Evolutionary conservation across 331 rosid species (phyloP), one percentile per base, ranked within the genome.

Genomic region (Arachis monticola): DNA sequence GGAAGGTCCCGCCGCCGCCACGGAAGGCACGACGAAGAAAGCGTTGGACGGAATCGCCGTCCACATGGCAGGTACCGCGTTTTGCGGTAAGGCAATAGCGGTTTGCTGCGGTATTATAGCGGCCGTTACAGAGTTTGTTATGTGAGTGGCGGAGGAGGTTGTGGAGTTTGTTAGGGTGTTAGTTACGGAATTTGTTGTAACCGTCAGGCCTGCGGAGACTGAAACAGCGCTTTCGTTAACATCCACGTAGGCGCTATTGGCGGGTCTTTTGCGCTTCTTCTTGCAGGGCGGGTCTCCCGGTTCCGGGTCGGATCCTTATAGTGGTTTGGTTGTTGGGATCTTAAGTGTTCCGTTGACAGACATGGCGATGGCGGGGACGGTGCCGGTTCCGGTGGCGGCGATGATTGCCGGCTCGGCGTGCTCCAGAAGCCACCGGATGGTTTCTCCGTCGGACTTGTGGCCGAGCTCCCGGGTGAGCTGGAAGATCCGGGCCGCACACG

Each of bases 21-120:
- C 52, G 9, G 88, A 13, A 9, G 88, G 87, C 58, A 90, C 84
- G 65, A 92, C 85, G 75, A 90, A 85, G 74, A 88, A 87, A 8
- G 97, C 89, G 92, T 88, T 92, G 9, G 97, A 85, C 0, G 94
- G 90, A 30, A 92, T 86, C 47, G 94, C 90, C 42, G 94, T 88
- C 97, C 97, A 90, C 86, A 90, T 75, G 40, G 97, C 30, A 53
- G 59, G 97, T 5, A 90, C 86, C 47, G 90, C 3, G 5, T 85
- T 86, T 73, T 85, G 93, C 2, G 81, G 80, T 30, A 79, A 72
- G 44, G 79, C 74, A 66, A 79, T 73, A 11, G 77, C 64, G 12
- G 50, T 72, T 68, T 88, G 93, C 46, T 55, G 90, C 9, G 69
- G 69, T 65, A 75, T 17, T 9, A 71, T 14, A 10, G 80, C 6